Base-by-base conservation (phyloP, 1,284 basidiomycete species). In the Irpex sp. region DNA sequence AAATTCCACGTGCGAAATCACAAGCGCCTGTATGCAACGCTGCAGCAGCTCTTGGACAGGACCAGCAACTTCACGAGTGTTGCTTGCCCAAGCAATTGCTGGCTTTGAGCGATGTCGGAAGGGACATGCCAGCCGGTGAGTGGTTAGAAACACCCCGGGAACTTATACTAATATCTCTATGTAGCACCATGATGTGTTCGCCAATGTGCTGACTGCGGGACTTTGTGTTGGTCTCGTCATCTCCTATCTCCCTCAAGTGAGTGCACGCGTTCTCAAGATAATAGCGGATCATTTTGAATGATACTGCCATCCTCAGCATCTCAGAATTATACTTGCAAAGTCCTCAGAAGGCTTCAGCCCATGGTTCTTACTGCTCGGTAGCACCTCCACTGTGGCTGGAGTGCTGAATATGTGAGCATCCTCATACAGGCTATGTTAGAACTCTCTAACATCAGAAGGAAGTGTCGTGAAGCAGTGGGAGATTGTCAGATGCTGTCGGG, bases 321-420 rank as follows among this genome's bases (percentile, higher is more conserved):
- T 84, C 60, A 82, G 92, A 38, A 94, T 96, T 66, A 87, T 95
- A 70, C 76, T 77, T 60, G 83, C 88, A 54, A 83, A 86, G 49
- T 91, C 94, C 0, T 96, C 93, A 0, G 88, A 96, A 68, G 96
- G 96, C 0, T 87, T 97, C 66, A 95, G 92, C 65, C 94, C 95
- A 60, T 93, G 93, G 88, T 99, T 94, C 74, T 79, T 98, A n/a
- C 81, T 98, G 2, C 84, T 98, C 0, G 97, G 97, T 8, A 91
- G 92, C 63, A 97, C 94, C 1, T 92, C 91, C 8, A 85, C 86
- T 13, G 89, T 91, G 1, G 88, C 92, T 0, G 90, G 85, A 0
- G 85, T 94, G 83, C 79, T 96, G 59, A 96, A 96, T 73, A 87
- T 96, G 85, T 92, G 69, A 58, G 85, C 73, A 17, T 17, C 38